Conservation (phyloP, 257 asterid genomes). For the Paraleonurus japonicus region DNA sequence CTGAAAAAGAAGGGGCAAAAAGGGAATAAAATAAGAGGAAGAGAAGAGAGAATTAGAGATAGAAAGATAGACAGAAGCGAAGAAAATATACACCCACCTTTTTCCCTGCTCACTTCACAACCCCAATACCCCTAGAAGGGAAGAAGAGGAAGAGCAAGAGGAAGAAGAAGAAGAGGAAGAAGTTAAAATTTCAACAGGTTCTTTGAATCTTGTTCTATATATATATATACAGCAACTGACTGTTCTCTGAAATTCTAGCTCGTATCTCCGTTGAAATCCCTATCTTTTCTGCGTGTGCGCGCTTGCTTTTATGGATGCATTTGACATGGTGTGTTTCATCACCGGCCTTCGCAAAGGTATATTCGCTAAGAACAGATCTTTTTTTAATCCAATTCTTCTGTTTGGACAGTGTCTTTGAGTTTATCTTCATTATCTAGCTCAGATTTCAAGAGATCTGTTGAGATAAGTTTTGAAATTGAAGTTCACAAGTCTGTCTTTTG, state of each 20-base stretch:
- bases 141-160: not conserved
- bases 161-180: not conserved
- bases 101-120: conserved; percentile 30
- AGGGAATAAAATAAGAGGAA: conserved; percentile 5
- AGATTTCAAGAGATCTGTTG: conserved; percentile 53
- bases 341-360: conserved; percentile 48
- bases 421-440: conserved; percentile 25
- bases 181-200: not conserved
- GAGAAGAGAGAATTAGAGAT: conserved; percentile 40
- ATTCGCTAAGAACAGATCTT: conserved; percentile 35
- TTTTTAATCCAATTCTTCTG: conserved; percentile 15
- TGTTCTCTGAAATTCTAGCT: not conserved
- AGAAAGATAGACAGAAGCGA: conserved; percentile 38
- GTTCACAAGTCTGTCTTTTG: conserved; percentile 14
- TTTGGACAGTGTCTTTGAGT: conserved; percentile 7
- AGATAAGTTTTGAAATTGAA: conserved; percentile 33
- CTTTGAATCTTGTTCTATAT: not conserved
- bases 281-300: conserved; percentile 16
- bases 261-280: conserved; percentile 20
- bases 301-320: conserved; percentile 28
- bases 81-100: conserved; percentile 21
- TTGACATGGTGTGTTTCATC: conserved; percentile 37
- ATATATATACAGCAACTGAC: not conserved
- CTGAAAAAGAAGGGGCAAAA: conserved; percentile 19
- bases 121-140: conserved; percentile 10